Percentiles rank a stretch among this genome's conserved stretches.
These are phyloP conservation scores for Botrytis porri DNA, from an alignment of 2,329 filamentous ascomycete species.

Conservation along the genomic window DNA sequence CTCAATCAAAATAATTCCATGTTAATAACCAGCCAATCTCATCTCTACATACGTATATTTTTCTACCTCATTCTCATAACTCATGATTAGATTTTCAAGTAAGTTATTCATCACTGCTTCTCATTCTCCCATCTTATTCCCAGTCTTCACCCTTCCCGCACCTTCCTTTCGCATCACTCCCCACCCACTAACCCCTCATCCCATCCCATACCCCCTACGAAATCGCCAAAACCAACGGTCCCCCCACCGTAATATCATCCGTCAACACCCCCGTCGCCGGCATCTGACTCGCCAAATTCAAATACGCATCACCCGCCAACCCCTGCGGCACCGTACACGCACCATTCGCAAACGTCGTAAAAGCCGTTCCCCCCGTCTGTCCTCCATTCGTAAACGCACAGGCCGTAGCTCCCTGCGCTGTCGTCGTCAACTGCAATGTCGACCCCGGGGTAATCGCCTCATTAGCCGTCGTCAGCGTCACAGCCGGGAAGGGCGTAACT, in stretches of 20 bases:
- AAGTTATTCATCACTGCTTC: neutral
- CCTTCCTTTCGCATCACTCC: neutral
- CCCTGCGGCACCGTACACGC: slow-evolving; percentile 61
- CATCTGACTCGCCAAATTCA: slow-evolving; percentile 58
- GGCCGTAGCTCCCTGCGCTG: slow-evolving; percentile 53
- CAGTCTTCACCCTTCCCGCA: no score
- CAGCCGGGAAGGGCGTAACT: slow-evolving; percentile 60
- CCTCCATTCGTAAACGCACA: slow-evolving; percentile 67
- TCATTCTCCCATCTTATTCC: neutral
- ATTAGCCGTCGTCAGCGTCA: slow-evolving; percentile 49
- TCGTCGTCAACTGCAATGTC: slow-evolving; percentile 49
- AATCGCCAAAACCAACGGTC: slow-evolving; percentile 54
- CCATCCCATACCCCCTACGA: slow-evolving; percentile 25
- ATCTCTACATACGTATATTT: neutral
- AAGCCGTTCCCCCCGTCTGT: slow-evolving; percentile 55
- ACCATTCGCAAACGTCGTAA: slow-evolving; percentile 53
- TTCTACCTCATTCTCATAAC: neutral
- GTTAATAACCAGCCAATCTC: no score
- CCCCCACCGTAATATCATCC: slow-evolving; percentile 64
- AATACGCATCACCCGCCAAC: slow-evolving; percentile 62
- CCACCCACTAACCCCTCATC: neutral
- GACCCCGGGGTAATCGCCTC: slow-evolving; percentile 43
- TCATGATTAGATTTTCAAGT: neutral
- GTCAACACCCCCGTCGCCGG: slow-evolving; percentile 52
- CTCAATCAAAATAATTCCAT: no score